These are phyloP conservation scores for Phycomyces nitens DNA, from an alignment of 192 early-diverging fungal genomes.

Conservation along the genomic window DNA sequence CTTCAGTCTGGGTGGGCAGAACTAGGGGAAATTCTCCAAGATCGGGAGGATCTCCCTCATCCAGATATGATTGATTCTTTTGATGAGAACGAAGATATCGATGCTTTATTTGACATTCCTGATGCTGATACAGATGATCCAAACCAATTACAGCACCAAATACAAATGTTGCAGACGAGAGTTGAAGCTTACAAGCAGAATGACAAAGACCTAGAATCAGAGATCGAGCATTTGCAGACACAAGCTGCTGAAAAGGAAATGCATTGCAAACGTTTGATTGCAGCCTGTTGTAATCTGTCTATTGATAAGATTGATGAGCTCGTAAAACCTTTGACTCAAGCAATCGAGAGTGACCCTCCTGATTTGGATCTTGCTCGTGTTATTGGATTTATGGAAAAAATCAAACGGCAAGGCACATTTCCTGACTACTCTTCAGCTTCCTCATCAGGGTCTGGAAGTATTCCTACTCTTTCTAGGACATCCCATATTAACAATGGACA, in stretches of 20 bases:
- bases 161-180: constrained; percentile 20
- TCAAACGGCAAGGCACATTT: constrained; percentile 19
- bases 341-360: constrained; percentile 74
- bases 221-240: background rate
- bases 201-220: constrained; percentile 36
- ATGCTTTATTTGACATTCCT: constrained; percentile 9
- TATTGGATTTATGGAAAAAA: constrained; percentile 48
- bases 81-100: constrained; percentile 17
- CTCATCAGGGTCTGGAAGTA: no score
- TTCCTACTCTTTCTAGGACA: no score
- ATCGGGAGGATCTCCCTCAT: background rate
- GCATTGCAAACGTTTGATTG: constrained; percentile 82
- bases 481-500: no score
- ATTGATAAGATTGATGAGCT: constrained; percentile 77
- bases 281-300: constrained; percentile 78
- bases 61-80: constrained; percentile 14
- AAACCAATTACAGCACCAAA: background rate
- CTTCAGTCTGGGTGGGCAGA: constrained; percentile 25
- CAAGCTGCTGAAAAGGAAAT: constrained; percentile 63
- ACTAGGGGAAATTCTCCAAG: constrained; percentile 13
- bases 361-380: constrained; percentile 49
- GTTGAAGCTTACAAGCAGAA: constrained; percentile 43
- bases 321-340: constrained; percentile 70
- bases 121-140: background rate
- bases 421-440: background rate